These are phyloP conservation scores for Funneliformis caledonium DNA, from an alignment of 371 early-diverging fungal species.

Conservation along the genomic window DNA sequence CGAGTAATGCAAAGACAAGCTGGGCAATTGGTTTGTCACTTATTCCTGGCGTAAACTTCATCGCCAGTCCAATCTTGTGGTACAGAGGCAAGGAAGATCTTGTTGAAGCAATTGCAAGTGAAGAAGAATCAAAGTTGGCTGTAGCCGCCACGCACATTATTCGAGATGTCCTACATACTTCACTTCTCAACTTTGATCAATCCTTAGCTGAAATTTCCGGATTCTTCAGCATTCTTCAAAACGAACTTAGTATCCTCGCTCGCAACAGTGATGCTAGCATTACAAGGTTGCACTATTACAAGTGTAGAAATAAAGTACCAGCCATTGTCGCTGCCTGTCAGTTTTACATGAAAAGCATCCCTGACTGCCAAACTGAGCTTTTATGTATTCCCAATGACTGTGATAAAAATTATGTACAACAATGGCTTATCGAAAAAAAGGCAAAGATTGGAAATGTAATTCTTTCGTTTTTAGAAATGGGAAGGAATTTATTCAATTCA, in stretches of 20 bases:
- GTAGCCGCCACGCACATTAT: not conserved
- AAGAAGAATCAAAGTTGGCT: not conserved
- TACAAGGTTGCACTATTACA: not conserved
- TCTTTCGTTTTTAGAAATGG: not conserved
- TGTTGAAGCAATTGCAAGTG: not conserved
- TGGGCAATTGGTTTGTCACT: not conserved
- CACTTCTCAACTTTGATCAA: not conserved
- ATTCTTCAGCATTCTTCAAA: not conserved
- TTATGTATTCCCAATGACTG: not conserved
- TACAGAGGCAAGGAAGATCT: too few species aligned
- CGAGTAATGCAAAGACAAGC: not conserved
- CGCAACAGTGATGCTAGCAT: not conserved
- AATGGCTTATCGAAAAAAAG: not conserved
- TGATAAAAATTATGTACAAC: slow-evolving; percentile 18
- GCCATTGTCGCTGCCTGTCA: not conserved
- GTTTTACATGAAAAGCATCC: not conserved
- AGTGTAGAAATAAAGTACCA: not conserved
- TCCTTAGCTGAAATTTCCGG: not conserved
- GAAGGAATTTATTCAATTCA: too few species aligned
- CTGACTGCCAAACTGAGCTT: not conserved
- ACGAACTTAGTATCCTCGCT: not conserved
- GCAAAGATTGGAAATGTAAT: not conserved
- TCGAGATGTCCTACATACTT: not conserved
- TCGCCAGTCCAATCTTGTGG: not conserved
- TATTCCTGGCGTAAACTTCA: not conserved